Percentiles rank a stretch among this genome's conserved stretches.
Evolutionary conservation across 2,329 filamentous ascomycete species (phyloP).

Genomic region (Penicillium aurantiogriseum): DNA sequence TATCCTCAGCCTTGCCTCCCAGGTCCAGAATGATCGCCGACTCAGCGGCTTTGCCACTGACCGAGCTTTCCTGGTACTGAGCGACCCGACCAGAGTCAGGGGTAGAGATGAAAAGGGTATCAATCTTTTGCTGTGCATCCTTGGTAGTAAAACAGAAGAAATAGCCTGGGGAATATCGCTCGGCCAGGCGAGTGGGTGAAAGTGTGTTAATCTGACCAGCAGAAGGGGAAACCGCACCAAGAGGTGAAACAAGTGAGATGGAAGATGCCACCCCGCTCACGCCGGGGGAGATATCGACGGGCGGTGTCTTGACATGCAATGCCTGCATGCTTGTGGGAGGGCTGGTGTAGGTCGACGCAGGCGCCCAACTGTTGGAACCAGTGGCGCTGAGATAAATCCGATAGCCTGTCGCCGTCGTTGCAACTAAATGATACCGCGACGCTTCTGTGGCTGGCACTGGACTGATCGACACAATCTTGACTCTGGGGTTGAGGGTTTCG

Average conservation of each 20-base stretch:
- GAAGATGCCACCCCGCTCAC: slow-evolving; percentile 4
- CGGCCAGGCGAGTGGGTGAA: slow-evolving; percentile 41
- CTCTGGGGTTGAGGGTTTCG: slow-evolving; percentile 67
- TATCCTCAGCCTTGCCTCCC: slow-evolving; percentile 70
- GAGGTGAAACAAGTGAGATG: slow-evolving; percentile 28
- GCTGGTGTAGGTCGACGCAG: slow-evolving; percentile 58
- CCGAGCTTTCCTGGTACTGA: slow-evolving; percentile 54
- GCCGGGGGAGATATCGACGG: slow-evolving; percentile 44
- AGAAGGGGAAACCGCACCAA: slow-evolving; percentile 23
- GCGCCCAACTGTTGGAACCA: slow-evolving; percentile 59
- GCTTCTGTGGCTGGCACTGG: slow-evolving; percentile 82
- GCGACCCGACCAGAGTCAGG: slow-evolving; percentile 84
- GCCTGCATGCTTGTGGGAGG: slow-evolving; percentile 94
- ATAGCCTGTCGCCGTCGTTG: slow-evolving; percentile 84
- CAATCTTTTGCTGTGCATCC: slow-evolving; percentile 57
- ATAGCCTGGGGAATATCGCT: slow-evolving; percentile 77
- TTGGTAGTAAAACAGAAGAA: slow-evolving; percentile 80
- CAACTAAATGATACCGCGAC: slow-evolving; percentile 81
- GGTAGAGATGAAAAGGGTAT: slow-evolving; percentile 77
- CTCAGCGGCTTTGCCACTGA: slow-evolving; percentile 67
- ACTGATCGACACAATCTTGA: slow-evolving; percentile 78
- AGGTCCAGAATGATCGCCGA: slow-evolving; percentile 77
- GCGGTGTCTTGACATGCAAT: slow-evolving; percentile 94
- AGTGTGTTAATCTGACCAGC: slow-evolving; percentile 48
- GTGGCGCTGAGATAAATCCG: slow-evolving; percentile 90